Evolutionary conservation across 257 asterid genomes (phyloP), one percentile per base, ranked within the genome.

Genomic region (Vinca minor): DNA sequence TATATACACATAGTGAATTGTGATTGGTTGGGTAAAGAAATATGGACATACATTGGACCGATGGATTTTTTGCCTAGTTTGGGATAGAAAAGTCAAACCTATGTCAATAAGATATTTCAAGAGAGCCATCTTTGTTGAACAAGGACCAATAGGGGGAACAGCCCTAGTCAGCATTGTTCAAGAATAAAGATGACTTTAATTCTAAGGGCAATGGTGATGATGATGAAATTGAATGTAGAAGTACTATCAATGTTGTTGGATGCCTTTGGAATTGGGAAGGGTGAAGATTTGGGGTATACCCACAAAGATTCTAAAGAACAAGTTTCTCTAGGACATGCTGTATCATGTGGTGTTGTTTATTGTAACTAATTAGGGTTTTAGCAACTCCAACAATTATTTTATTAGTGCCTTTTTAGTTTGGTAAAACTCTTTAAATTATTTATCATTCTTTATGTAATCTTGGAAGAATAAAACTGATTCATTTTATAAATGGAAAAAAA

Each of bases 261-360:
- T 14, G 25, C 38, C 32, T 57, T 57, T 20, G 7, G 65, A 61
- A 39, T 57, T 34, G 29, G 4, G 52, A 62, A 29, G 55, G 66
- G 38, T 50, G 52, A 36, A 50, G 71, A 42, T 42, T n/a, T 55
- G 64, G 56, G 64, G 32, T 47, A 44, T 56, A 42, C 44, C 68
- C 55, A 49, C 67, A 17, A 54, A 71, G 68, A 65, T 71, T 66
- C 71, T 35, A 32, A 42, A 13, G n/a, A 59, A 41, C 44, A 59
- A 49, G 42, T 8, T 2, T 23, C 35, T 15, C 31, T 59, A 44
- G 61, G 21, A 5, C 48, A 17, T 41, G 5, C 23, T 31, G 61
- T 47, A 59, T 59, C 13, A 48, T 23, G 48, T 26, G 42, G 29
- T 44, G 10, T 23, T 31, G 4, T 20, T 42, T 42, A 31, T 46